These are phyloP conservation scores for Phaeotremella skinneri DNA, from an alignment of 768 basidiomycete species.

Conservation along the genomic window DNA sequence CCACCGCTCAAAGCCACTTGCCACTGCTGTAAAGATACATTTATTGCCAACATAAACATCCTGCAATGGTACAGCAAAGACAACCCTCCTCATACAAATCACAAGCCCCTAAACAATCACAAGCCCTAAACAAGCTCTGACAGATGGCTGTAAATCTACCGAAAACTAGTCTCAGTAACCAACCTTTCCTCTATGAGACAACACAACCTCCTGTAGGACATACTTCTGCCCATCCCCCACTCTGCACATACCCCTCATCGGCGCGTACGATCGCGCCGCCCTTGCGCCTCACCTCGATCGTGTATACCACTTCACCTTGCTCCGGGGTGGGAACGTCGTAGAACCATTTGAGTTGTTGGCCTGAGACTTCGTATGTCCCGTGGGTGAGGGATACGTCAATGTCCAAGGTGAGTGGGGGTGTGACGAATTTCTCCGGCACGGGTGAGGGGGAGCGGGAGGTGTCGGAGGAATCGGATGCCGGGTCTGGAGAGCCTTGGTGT, in stretches of 20 bases:
- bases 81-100: neutral
- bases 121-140: neutral
- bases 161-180: neutral
- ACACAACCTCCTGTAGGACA: constrained; percentile 36
- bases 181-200: constrained; percentile 11
- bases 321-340: constrained; percentile 52
- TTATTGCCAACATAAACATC: too few species aligned
- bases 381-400: constrained; percentile 53
- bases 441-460: too few species aligned
- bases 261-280: constrained; percentile 54
- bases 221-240: constrained; percentile 42
- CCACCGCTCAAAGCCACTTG: too few species aligned
- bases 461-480: neutral
- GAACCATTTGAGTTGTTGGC: constrained; percentile 60
- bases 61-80: too few species aligned
- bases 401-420: constrained; percentile 15
- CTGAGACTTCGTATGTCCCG: constrained; percentile 57
- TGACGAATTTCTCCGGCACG: too few species aligned
- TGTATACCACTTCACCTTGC: constrained; percentile 47
- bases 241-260: constrained; percentile 18
- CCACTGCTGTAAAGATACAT: too few species aligned
- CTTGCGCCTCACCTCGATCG: constrained; percentile 54
- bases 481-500: neutral
- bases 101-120: neutral
- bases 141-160: too few species aligned